Evolutionary conservation across 2,329 filamentous ascomycete genomes (phyloP), one percentile per base, ranked within the genome.

Genomic region (Ascochyta rabiei): DNA sequence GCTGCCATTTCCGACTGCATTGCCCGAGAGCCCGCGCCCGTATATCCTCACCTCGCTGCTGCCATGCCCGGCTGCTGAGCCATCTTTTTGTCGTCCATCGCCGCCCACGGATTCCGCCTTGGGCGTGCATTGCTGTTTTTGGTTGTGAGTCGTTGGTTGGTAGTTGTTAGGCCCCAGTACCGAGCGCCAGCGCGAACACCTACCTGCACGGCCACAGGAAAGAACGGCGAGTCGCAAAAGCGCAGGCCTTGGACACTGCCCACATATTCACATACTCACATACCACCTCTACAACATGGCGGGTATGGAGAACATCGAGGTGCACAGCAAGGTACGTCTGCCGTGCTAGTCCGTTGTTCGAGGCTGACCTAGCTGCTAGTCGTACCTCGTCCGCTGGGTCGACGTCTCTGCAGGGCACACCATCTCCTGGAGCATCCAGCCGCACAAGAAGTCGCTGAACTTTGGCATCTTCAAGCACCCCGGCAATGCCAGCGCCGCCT

Each of bases 381-480:
- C 92, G 61, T 99, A 99, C 79, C 92, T 99, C 67, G 91, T 99
- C 53, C 91, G 95, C 71, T 99, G 95, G 93, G 90, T 97, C 66
- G 89, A 91, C 73, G 93, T 97, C 65, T 88, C 92, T 51, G 88
- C 91, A 61, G 89, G 89, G 48, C 89, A 96, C 75, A 96, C 93
- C 45, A 92, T 99, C 67, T 96, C 93, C 15, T 99, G 95, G 95
- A 97, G 91, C 70, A 86, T 99, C 34, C 93, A 98, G 73, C 95
- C 95, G 38, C 92, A 98, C 76, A 98, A 96, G 80, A 98, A 97
- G 79, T 97, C 93, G 55, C 89, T 99, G 76, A 97, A 98, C 79
- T 96, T 99, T 75, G 95, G 93, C 71, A 89, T 99, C 70, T 96
- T 99, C 77, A 98, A 97, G 75, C 95, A 98, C 75, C 93, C 95